Evolutionary conservation across 441 rosid species (phyloP).

Genomic region (Populus hybrid): DNA sequence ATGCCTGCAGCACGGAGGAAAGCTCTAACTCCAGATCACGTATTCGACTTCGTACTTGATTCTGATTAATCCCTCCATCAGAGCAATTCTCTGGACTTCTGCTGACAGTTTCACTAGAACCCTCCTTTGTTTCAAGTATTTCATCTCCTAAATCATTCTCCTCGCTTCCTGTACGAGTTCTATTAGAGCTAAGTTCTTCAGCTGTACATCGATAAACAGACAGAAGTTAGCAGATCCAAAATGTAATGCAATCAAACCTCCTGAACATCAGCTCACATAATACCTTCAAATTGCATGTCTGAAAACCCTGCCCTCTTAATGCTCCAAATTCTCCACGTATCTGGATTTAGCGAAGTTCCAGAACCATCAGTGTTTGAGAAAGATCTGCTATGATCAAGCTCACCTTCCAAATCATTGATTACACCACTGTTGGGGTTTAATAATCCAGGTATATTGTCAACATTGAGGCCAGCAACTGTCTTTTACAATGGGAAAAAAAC

Average conservation of each 20-base stretch:
- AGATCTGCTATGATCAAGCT: conserved; percentile 26
- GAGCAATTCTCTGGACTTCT: conserved; percentile 31
- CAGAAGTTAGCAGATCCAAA: conserved; percentile 12
- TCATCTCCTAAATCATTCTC: conserved; percentile 29
- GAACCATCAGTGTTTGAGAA: conserved; percentile 28
- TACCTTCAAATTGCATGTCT: conserved; percentile 69
- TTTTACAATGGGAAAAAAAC: conserved; percentile 37
- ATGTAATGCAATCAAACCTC: conserved; percentile 7
- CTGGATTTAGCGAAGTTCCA: conserved; percentile 37
- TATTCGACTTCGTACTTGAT: conserved; percentile 52
- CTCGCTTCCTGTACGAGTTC: conserved; percentile 13
- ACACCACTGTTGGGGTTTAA: conserved; percentile 27
- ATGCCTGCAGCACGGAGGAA: conserved; percentile 56
- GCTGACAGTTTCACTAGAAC: conserved; percentile 24
- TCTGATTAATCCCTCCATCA: conserved; percentile 28
- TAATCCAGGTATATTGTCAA: conserved; percentile 17
- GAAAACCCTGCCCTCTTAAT: conserved; percentile 56
- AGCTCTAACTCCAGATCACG: conserved; percentile 70
- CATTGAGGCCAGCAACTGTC: conserved; percentile 53
- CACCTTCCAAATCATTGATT: conserved; percentile 15
- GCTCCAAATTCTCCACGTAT: conserved; percentile 80
- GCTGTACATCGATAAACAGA: conserved; percentile 36
- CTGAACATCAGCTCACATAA: conserved; percentile 11
- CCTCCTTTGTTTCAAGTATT: conserved; percentile 27
- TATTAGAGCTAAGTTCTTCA: conserved; percentile 37